Base-by-base conservation (phyloP, 345 rosid species). In the Boechera retrofracta region DNA sequence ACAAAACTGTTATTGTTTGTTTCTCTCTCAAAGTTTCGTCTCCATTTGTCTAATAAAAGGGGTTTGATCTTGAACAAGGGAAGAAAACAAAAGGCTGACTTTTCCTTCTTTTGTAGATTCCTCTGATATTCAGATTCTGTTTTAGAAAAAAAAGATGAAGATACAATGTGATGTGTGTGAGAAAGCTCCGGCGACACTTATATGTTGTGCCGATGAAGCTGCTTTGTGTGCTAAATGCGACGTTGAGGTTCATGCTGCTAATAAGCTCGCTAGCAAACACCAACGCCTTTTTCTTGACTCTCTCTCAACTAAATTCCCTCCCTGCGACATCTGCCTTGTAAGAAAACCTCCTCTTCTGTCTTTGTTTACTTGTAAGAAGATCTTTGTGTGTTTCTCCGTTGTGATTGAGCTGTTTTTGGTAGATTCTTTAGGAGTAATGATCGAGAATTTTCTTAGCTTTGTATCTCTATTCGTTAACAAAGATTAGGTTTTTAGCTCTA, bases 81-180 rank as follows among this genome's bases (percentile, higher is more conserved):
- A 55, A 66, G 32, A 28, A 38, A 59, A 59, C 79, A 75, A 58
- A 16, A 56, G 64, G 56, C 3, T 44, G 18, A 29, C 33, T 10
- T 32, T 15, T 31, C 5, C 48, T 66, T 3, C 3, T 15, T 67
- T 69, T 52, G 52, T 57, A 21, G 53, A 24, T 24, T 74, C 49
- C 41, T 56, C 24, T 56, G 10, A 26, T 49, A 64, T 54, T 63
- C 21, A 54, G 44, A 26, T 49, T 72, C 39, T 41, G 44, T 41
- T 41, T 39, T 4, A 4, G 6, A 36, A 44, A 1, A 44, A 5
- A 41, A 44, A 44, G 16, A 44, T 44, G 98, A 94, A 92, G 87
- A 89, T 94, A 66, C 98, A 92, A 76, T 94, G 98, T 83, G 98
- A 94, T 85, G 97, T 90, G 53, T 94, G 98, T 80, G 98, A 94